Evolutionary conservation across 2,329 filamentous ascomycete species (phyloP), one percentile per base, ranked within the genome.

Genomic region (Aspergillus sp.): DNA sequence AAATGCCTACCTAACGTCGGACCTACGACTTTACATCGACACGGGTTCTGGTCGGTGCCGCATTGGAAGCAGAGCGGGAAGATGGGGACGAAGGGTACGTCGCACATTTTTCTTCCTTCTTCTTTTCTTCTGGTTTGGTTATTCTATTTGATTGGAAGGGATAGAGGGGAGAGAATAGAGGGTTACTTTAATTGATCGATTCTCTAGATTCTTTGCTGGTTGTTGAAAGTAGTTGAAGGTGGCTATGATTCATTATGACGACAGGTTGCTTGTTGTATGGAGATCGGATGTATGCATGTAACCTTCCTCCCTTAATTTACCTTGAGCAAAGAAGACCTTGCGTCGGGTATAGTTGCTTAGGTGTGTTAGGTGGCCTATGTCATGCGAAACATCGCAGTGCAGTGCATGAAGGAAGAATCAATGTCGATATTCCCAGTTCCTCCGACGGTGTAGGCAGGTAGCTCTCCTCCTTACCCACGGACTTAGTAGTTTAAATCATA

Each of bases 41-140:
- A 85, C 3, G 83, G 83, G 57, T 85, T 85, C 65, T 85, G 81
- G 60, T 84, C 77, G 9, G 82, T 85, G 50, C 73, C 82, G 70
- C 81, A 85, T 69, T 85, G 82, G 69, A 84, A 81, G 71, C 82
- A 84, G 65, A 84, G 70, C 11, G 82, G 76, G 45, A 82, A 79
- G 55, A 84, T 69, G 18, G 81, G 81, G 52, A 83, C 66, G 68
- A 75, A 78, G 55, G 78, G 76, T 6, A 70, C 29, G 60, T 65
- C 70, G 57, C 68, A 71, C 77, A 80, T 78, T 18, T 22, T 29
- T 60, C 16, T 49, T 36, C 11, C 32, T 16, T 36, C 1, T 36
- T 3, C 10, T 36, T 5, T 12, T 16, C 14, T 5, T 36, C 5
- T 16, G 11, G 12, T 12, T 42, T n/a, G 14, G 36, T 29, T 16